Evolutionary conservation across 768 basidiomycete genomes (phyloP).

Genomic region (Russula vinacea): DNA sequence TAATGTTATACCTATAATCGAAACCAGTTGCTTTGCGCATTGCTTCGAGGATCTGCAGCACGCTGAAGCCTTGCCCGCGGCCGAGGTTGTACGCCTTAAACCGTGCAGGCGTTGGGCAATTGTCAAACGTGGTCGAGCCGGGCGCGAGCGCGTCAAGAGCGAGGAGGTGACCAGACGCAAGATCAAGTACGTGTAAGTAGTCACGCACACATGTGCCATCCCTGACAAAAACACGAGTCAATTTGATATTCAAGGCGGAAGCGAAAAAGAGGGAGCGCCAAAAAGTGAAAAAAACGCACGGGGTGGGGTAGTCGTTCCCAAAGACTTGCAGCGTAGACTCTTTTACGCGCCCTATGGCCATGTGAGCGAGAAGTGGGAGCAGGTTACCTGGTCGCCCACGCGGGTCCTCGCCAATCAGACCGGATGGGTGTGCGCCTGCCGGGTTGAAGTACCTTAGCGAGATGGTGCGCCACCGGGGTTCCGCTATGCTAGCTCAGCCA

Average conservation of each 20-base stretch:
- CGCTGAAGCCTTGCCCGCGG: constrained; percentile 87
- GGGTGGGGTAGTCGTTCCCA: constrained; percentile 95
- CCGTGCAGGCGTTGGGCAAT: constrained; percentile 50
- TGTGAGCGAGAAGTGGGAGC: constrained; percentile 88
- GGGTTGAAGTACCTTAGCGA: constrained; percentile 98
- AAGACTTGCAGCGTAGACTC: constrained; percentile 68
- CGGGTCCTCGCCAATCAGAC: constrained; percentile 95
- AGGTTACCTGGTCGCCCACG: constrained; percentile 92
- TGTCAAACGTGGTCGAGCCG: constrained; percentile 59
- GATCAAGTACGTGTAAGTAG: constrained; percentile 89
- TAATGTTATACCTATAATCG: constrained; percentile 83
- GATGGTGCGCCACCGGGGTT: constrained; percentile 74
- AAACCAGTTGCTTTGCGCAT: constrained; percentile 91
- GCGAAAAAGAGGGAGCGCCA: neutral
- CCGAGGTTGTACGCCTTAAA: constrained; percentile 98
- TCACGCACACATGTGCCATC: constrained; percentile 99
- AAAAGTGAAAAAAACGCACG: constrained; percentile 43
- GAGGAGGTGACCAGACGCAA: constrained; percentile 90
- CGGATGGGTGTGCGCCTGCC: constrained; percentile 97
- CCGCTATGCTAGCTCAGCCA: constrained; percentile 46
- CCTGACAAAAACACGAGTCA: constrained; percentile 38
- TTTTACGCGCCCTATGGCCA: constrained; percentile 85
- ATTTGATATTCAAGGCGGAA: neutral
- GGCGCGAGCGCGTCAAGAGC: constrained; percentile 79
- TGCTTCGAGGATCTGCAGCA: constrained; percentile 89